Evolutionary conservation across 164 flowering plant species (phyloP).

Genomic region (Malania oleifera): DNA sequence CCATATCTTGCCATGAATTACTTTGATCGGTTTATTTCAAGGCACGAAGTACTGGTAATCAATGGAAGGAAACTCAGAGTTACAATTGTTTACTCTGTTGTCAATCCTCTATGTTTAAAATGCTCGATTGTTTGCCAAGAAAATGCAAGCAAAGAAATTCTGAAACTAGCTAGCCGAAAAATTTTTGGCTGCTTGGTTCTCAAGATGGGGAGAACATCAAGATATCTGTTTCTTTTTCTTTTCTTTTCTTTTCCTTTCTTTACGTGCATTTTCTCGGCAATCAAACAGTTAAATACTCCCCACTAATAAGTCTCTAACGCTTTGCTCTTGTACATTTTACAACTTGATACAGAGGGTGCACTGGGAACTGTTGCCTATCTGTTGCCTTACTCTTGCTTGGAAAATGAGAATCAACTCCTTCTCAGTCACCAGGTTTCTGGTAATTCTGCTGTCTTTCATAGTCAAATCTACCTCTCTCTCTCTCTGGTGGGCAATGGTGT

Average conservation of each 20-base stretch:
- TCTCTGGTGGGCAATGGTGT: not conserved
- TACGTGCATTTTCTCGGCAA: no score
- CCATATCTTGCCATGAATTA: not conserved
- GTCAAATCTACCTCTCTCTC: not conserved
- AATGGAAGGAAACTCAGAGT: not conserved
- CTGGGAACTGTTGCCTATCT: not conserved
- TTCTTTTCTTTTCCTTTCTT: no score
- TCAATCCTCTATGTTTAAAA: no score
- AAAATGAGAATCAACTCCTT: not conserved
- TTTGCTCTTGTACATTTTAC: not conserved
- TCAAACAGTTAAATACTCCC: no score
- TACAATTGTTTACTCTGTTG: no score
- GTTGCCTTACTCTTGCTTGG: not conserved
- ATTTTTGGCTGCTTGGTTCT: no score
- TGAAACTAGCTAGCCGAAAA: no score
- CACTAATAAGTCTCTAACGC: no score
- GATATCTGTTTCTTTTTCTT: no score
- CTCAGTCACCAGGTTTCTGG: not conserved
- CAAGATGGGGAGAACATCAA: no score
- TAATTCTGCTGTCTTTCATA: not conserved
- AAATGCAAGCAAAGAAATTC: no score
- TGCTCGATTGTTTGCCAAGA: no score
- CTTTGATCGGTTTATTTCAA: not conserved
- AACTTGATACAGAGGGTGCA: not conserved
- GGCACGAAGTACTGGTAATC: not conserved